Evolutionary conservation across 176 grass and related monocot genomes (phyloP), one percentile per base, ranked within the genome.

Genomic region (Lolium rigidum): DNA sequence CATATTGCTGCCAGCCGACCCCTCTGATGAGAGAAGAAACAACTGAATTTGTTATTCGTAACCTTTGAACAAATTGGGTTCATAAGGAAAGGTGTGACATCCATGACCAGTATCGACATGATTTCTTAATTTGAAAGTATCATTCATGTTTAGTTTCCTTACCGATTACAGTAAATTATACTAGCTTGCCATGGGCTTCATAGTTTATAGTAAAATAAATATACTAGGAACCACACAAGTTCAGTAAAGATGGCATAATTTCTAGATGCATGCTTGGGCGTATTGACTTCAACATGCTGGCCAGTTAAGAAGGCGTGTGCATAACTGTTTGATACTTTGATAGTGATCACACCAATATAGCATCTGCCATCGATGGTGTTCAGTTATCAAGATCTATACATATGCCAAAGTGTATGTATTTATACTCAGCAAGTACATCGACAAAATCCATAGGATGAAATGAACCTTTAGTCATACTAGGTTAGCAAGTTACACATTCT

Each of bases 11-110:
- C 47, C 49, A 48, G 22, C 62, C 25, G 16, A 16, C 26, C 26
- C 13, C 62, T 65, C 25, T 77, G 18, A 28, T 88, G 77, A 70
- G 25, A 6, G 62, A 69, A 47, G 50, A 69, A 77, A 59, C 43
- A 77, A 22, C 25, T 9, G 5, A 13, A 48, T 70, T 83, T 51
- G 13, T 25, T 54, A 70, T 22, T 41, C 39, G 11, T 58, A 61
- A 1, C 4, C 12, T 0, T 80, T 68, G 31, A 38, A 38, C 6
- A 39, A 35, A 65, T 31, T 41, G 20, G 2, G 60, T 4, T 10
- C 46, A 38, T n/a, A 55, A 28, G 22, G 43, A 12, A 64, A 66
- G 39, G 82, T 49, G 4, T 56, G 58, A 12, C 16, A 81, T 64
- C 60, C 44, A 64, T 50, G 6, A 6, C 51, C 14, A 81, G 21